phyloP scores from a whole-genome alignment of 208 protist species.

The Leishmania braziliensis region DNA sequence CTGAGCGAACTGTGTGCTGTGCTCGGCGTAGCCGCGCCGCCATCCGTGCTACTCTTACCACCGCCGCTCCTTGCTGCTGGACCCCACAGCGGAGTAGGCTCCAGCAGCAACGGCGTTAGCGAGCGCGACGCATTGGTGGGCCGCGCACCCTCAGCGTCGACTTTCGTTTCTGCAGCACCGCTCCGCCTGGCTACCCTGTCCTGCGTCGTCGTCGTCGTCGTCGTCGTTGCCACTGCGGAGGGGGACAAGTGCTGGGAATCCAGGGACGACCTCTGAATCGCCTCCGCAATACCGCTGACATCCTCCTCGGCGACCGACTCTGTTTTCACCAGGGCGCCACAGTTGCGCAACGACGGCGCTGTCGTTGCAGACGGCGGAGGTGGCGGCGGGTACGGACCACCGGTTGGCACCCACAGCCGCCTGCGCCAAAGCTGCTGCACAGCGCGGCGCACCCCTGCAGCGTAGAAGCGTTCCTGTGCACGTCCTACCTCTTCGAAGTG shows the following conservation, averaged over 20 bases:
- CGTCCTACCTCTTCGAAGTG: slow-evolving; percentile 41
- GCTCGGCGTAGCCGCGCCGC: neutral
- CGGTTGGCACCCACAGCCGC: slow-evolving; percentile 16
- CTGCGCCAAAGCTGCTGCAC: slow-evolving; percentile 17
- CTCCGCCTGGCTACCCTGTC: neutral
- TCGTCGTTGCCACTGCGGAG: neutral
- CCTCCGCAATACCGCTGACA: neutral
- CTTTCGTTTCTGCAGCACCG: neutral
- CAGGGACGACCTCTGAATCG: neutral
- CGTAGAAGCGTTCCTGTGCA: slow-evolving; percentile 40
- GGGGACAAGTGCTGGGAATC: neutral
- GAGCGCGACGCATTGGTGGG: slow-evolving; percentile 1
- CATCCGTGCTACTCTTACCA: neutral
- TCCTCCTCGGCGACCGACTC: slow-evolving; percentile 15
- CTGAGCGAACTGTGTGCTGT: neutral
- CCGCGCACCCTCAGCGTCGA: neutral
- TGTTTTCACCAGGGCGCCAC: neutral
- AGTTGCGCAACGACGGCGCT: neutral
- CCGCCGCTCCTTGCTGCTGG: neutral
- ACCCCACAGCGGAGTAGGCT: slow-evolving; percentile 29
- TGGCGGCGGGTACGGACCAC: neutral
- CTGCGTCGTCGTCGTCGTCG: neutral
- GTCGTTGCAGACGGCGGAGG: neutral
- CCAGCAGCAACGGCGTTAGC: slow-evolving; percentile 22
- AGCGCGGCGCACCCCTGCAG: slow-evolving; percentile 20